These are phyloP conservation scores for Metschnikowia cerradonensis DNA, from an alignment of 805 yeast genomes.

Conservation along the genomic window DNA sequence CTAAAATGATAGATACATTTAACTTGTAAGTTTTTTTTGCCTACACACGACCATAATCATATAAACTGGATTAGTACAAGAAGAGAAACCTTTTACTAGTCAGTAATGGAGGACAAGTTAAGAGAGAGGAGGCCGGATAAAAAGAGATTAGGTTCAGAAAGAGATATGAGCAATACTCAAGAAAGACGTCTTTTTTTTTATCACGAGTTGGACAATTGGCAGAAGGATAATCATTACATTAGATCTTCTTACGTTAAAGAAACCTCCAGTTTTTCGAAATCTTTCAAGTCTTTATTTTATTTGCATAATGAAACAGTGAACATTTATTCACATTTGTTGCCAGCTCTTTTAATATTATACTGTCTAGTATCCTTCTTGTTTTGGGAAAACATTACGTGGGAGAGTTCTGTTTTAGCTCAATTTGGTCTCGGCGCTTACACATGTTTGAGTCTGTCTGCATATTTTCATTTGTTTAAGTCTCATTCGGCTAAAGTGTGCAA, in stretches of 20 bases:
- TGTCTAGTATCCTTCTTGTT: neutral
- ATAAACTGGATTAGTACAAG: neutral
- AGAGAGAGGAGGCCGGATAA: neutral
- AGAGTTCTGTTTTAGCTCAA: conserved; percentile 47
- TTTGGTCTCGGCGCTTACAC: conserved; percentile 55
- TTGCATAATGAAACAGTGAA: conserved; percentile 72
- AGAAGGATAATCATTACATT: conserved; percentile 67
- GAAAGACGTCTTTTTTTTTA: conserved; percentile 25
- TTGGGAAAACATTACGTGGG: conserved; percentile 24
- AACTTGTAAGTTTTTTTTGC: neutral
- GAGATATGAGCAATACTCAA: neutral
- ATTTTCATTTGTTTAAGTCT: conserved; percentile 63
- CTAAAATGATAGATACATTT: too few species aligned
- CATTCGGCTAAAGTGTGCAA: conserved; percentile 55
- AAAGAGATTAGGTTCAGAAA: neutral
- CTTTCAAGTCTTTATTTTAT: conserved; percentile 48
- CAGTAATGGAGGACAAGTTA: neutral
- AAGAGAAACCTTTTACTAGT: neutral
- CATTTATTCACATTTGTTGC: conserved; percentile 62
- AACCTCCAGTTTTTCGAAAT: conserved; percentile 43
- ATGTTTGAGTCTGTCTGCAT: conserved; percentile 61
- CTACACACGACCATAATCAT: neutral
- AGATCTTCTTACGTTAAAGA: conserved; percentile 60
- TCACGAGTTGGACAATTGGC: conserved; percentile 69
- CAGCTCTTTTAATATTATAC: conserved; percentile 24